These are phyloP conservation scores for Bipolaris sorokiniana DNA, from an alignment of 2,329 filamentous ascomycete genomes.

Conservation along the genomic window DNA sequence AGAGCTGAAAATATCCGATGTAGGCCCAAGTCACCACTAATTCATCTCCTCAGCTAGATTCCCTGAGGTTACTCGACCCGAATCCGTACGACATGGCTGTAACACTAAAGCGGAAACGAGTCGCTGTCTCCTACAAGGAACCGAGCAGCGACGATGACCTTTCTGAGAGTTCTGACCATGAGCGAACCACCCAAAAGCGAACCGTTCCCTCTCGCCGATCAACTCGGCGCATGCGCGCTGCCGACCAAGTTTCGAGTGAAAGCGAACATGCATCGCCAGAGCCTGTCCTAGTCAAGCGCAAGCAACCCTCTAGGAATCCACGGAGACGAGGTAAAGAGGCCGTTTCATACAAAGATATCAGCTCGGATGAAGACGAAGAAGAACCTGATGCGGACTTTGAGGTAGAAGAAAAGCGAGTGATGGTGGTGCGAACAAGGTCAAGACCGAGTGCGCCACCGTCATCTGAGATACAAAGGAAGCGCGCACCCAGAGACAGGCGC, in stretches of 20 bases:
- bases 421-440: constrained; percentile 17
- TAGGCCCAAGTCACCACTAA: neutral
- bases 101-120: constrained; percentile 46
- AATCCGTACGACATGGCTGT: constrained; percentile 30
- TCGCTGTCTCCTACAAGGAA: constrained; percentile 46
- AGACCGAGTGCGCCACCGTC: constrained; percentile 13
- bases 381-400: constrained; percentile 39
- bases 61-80: constrained; percentile 1
- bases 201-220: constrained; percentile 33
- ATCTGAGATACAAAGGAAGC: constrained; percentile 18
- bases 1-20: constrained; percentile 9
- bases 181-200: constrained; percentile 20
- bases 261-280: constrained; percentile 13
- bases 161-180: constrained; percentile 27
- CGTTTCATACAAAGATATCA: constrained; percentile 44
- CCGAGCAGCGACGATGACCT: constrained; percentile 44
- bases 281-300: constrained; percentile 6
- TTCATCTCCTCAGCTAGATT: neutral
- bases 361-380: constrained; percentile 32
- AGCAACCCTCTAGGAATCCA: constrained; percentile 6
- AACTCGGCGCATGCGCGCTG: constrained; percentile 28
- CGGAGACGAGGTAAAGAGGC: constrained; percentile 23
- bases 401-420: constrained; percentile 21
- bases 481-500: constrained; percentile 9
- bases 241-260: constrained; percentile 21